These are phyloP conservation scores for Jimgerdemannia flammicorona DNA, from an alignment of 192 early-diverging fungal species.

Conservation along the genomic window DNA sequence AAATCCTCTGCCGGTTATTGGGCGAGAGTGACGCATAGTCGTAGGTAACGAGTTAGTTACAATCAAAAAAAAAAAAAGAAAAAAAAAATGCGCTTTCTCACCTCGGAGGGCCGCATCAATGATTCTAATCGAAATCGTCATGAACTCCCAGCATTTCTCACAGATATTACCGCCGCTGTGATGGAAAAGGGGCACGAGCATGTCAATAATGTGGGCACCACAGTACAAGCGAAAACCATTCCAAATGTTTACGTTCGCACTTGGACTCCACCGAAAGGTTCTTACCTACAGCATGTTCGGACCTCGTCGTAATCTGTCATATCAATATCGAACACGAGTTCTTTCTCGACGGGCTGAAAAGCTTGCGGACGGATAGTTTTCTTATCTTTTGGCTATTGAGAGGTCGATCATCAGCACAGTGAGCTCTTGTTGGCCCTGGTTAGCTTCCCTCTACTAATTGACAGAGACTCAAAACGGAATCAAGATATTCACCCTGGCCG, in stretches of 20 bases:
- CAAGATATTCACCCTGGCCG: conserved; percentile 45
- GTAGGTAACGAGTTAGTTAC: background rate
- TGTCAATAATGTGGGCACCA: conserved; percentile 1
- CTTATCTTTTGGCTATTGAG: conserved; percentile 73
- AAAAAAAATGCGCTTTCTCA: conserved; percentile 8
- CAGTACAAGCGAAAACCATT: background rate
- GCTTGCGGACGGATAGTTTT: conserved; percentile 66
- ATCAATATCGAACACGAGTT: conserved; percentile 98
- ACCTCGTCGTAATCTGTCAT: conserved; percentile 99
- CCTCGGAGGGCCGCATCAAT: conserved; percentile 70
- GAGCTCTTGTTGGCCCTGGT: background rate
- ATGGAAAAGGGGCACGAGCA: background rate
- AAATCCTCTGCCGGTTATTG: conserved; percentile 72
- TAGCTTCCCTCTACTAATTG: background rate
- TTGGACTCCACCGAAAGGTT: too few relatives aligned
- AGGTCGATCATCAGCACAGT: background rate
- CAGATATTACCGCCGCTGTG: conserved; percentile 80
- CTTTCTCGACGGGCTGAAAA: conserved; percentile 78
- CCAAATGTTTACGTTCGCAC: too few relatives aligned
- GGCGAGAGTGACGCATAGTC: background rate
- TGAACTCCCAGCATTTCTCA: conserved; percentile 89
- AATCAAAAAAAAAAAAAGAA: background rate
- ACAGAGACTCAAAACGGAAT: background rate
- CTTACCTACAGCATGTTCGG: conserved; percentile 84
- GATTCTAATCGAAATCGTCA: conserved; percentile 88